Base-by-base conservation (phyloP, 306 rosid species). In the Echinosophora koreensis region DNA sequence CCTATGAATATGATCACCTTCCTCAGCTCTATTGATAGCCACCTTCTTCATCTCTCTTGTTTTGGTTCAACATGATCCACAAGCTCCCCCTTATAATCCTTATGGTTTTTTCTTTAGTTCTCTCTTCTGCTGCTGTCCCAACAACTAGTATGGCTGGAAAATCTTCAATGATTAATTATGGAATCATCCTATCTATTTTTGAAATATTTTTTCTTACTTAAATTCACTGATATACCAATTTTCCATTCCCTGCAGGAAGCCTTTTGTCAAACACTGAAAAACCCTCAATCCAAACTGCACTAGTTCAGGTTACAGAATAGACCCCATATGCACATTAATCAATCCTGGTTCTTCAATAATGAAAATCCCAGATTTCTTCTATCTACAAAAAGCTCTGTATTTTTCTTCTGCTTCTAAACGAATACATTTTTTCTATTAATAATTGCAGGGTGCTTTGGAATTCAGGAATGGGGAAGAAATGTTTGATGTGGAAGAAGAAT, bases 91-190 rank as follows among this genome's bases (percentile, higher is more conserved):
- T 80, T 4, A 50, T 81, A 13, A 15, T 82, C 51, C 71, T 80
- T 66, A 37, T 86, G 56, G 44, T 38, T 41, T 73, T 86, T 71
- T 82, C 80, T 12, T 35, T 49, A 28, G 35, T 76, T 38, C 28
- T 51, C 14, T 37, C 68, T 22, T 65, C 81, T 41, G 14, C 75
- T 15, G 77, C 86, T 7, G 66, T 72, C 81, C 85, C 88, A 39
- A 55, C 80, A 63, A 74, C 83, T 18, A 81, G 92, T 88, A 88
- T 76, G 77, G 56, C 37, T 38, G 38, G n/a, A 60, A 58, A 4
- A 3, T n/a, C 44, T 16, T 27, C 15, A 10, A 2, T 18, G 8
- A 0, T 49, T 9, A 3, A 28, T 22, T 35, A 38, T 72, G 44
- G 11, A 72, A 56, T 42, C 30, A 41, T 2, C 32, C 30, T 9